Percentiles rank a stretch among this genome's conserved stretches.
Evolutionary conservation across 306 rosid species (phyloP).

Genomic region (Erythrophleum fordii): DNA sequence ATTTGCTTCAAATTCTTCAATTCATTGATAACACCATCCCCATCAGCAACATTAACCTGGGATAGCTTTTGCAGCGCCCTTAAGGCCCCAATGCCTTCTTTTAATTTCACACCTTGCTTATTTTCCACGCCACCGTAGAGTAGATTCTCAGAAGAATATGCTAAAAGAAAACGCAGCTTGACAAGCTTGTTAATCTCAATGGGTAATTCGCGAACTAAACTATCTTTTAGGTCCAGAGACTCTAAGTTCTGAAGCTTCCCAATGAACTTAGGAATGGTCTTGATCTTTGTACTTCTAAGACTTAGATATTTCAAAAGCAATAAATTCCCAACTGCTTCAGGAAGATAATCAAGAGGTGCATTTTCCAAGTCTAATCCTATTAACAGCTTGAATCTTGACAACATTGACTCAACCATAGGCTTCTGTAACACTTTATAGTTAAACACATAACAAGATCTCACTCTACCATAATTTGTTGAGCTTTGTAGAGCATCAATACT

Average conservation of each 20-base stretch:
- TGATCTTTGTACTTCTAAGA: slow-evolving; percentile 15
- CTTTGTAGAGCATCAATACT: background rate
- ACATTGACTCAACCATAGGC: background rate
- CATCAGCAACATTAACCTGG: too few species aligned
- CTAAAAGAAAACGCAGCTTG: slow-evolving; percentile 8
- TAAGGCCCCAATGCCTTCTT: too few species aligned
- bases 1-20: background rate
- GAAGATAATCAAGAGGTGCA: slow-evolving; percentile 10
- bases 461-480: background rate
- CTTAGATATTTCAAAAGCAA: slow-evolving; percentile 39
- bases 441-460: slow-evolving; percentile 21
- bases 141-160: too few species aligned
- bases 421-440: background rate
- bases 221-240: slow-evolving; percentile 13
- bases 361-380: slow-evolving; percentile 24
- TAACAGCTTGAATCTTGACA: slow-evolving; percentile 25
- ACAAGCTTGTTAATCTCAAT: background rate
- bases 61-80: too few species aligned
- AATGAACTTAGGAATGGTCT: slow-evolving; percentile 31
- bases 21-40: too few species aligned
- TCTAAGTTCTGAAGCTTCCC: slow-evolving; percentile 25
- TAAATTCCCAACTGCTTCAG: background rate
- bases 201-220: background rate
- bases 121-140: background rate
- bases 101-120: too few species aligned